A percentile compares a stretch with the other conserved stretches of the same genome.
phyloP scores from a whole-genome alignment of 2,329 filamentous ascomycete species.

The Aspergillus sp. region DNA sequence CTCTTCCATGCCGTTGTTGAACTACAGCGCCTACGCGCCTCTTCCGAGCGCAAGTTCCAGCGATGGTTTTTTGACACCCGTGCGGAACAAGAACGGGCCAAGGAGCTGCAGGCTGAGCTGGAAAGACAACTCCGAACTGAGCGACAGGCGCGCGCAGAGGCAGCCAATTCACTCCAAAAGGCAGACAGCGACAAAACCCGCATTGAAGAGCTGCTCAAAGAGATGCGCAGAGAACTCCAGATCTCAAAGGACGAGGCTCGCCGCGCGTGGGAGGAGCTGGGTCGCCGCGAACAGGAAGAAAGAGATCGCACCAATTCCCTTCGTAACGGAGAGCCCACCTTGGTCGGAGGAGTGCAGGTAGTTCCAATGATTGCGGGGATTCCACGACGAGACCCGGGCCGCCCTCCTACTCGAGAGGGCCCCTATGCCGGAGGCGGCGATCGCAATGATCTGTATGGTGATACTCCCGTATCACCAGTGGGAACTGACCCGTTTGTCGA shows the following conservation, averaged over 20 bases:
- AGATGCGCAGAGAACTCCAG: slow-evolving; percentile 89
- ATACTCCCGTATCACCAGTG: slow-evolving; percentile 56
- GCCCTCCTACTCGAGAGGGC: slow-evolving; percentile 52
- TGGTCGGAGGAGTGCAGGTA: slow-evolving; percentile 92
- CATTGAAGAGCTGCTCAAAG: slow-evolving; percentile 76
- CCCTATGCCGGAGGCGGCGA: slow-evolving; percentile 43
- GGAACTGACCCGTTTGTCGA: slow-evolving; percentile 68
- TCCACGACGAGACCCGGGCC: slow-evolving; percentile 56
- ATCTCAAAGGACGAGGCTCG: slow-evolving; percentile 97
- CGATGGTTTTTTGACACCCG: slow-evolving; percentile 98
- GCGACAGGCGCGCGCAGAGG: slow-evolving; percentile 69
- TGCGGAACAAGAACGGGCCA: slow-evolving; percentile 80
- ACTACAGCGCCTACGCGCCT: slow-evolving; percentile 87
- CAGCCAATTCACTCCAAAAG: slow-evolving; percentile 67
- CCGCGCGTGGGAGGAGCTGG: slow-evolving; percentile 95
- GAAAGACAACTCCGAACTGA: slow-evolving; percentile 76
- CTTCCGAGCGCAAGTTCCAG: slow-evolving; percentile 96
- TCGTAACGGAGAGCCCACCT: slow-evolving; percentile 82
- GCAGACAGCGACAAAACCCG: slow-evolving; percentile 70
- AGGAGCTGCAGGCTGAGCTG: slow-evolving; percentile 81
- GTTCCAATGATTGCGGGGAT: slow-evolving; percentile 84
- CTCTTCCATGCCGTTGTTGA: slow-evolving; percentile 98
- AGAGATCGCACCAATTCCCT: slow-evolving; percentile 84
- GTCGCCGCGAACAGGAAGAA: slow-evolving; percentile 89
- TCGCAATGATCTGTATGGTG: slow-evolving; percentile 53